Evolutionary conservation across 148 eudicot genomes (phyloP), one percentile per base, ranked within the genome.

Genomic region (Bassia scoparia): DNA sequence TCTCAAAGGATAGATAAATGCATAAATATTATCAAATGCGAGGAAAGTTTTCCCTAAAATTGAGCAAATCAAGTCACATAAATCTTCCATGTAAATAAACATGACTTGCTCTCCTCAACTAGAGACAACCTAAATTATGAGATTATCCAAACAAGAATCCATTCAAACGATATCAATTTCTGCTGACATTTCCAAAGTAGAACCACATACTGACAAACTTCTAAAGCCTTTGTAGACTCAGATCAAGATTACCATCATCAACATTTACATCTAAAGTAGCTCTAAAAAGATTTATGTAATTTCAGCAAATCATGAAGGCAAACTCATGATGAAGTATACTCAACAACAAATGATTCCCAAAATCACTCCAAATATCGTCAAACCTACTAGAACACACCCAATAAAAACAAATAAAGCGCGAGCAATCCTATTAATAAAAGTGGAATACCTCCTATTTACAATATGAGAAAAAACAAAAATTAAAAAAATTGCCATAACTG

Each of bases 161-260:
- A 23, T 27, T 38, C 11, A n/a, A 26, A 61, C n/a, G n/a, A 55
- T 5, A 5, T 56, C 65, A 33, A 65, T 56, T 63, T 43, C 8
- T 58, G 61, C 73, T 66, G 9, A 61, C 48, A 54, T 26, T 38
- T 67, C 56, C 58, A 61, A 54, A 24, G 24, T 60, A 38, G 1
- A 35, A 54, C 64, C 21, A 73, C 55, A 68, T 50, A 7, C 35
- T 8, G 23, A 59, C 35, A 35, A 34, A 34, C 30, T 35, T 14
- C 6, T 16, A 63, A 61, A 11, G 37, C 77, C 68, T 38, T 3
- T 8, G 69, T 65, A 41, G 53, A 31, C 41, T 30, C 43, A 65
- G 21, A 43, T 41, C 31, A 67, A 8, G 30, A 29, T 43, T 41
- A 29, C n/a, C 64, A 65, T 35, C 13, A 48, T 37, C 43, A 64